Evolutionary conservation across 768 basidiomycete genomes (phyloP).

Genomic region (Plicaturopsis crispa): DNA sequence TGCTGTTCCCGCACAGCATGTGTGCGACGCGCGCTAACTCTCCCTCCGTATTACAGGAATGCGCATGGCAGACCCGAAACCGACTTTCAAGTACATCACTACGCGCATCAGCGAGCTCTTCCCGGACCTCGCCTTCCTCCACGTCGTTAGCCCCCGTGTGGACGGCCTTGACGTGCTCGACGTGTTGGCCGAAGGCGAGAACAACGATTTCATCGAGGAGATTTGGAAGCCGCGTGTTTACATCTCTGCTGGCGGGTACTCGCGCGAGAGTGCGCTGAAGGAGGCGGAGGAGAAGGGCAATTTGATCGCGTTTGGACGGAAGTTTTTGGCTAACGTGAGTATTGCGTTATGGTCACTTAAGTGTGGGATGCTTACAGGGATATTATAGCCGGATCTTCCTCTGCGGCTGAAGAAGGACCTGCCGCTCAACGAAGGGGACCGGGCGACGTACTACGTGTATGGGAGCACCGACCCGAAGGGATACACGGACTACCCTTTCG

Average conservation of each 20-base stretch:
- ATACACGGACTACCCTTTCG: slow-evolving; percentile 6
- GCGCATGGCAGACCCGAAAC: slow-evolving; percentile 29
- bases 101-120: slow-evolving; percentile 14
- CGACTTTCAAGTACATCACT: slow-evolving; percentile 31
- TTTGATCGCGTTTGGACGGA: slow-evolving; percentile 26
- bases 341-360: slow-evolving; percentile 9
- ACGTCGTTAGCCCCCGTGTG: slow-evolving; percentile 21
- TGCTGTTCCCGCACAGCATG: slow-evolving; percentile 5
- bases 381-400: slow-evolving; percentile 23
- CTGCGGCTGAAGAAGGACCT: slow-evolving; percentile 17
- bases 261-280: slow-evolving; percentile 19
- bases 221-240: slow-evolving; percentile 19
- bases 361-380: slow-evolving; percentile 17
- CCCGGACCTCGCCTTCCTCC: slow-evolving; percentile 32
- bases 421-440: slow-evolving; percentile 15
- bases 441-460: slow-evolving; percentile 18
- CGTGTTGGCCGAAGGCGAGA: slow-evolving; percentile 1
- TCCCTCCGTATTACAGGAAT: slow-evolving; percentile 18
- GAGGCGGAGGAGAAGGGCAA: slow-evolving; percentile 16
- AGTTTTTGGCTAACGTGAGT: slow-evolving; percentile 28
- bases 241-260: slow-evolving; percentile 27
- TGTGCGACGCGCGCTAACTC: slow-evolving; percentile 11
- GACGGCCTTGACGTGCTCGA: slow-evolving; percentile 1
- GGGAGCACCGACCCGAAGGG: slow-evolving; percentile 8
- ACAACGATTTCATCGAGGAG: slow-evolving; percentile 17